Evolutionary conservation across 192 early-diverging fungal species (phyloP).

Genomic region (Haplosporangium gracile): DNA sequence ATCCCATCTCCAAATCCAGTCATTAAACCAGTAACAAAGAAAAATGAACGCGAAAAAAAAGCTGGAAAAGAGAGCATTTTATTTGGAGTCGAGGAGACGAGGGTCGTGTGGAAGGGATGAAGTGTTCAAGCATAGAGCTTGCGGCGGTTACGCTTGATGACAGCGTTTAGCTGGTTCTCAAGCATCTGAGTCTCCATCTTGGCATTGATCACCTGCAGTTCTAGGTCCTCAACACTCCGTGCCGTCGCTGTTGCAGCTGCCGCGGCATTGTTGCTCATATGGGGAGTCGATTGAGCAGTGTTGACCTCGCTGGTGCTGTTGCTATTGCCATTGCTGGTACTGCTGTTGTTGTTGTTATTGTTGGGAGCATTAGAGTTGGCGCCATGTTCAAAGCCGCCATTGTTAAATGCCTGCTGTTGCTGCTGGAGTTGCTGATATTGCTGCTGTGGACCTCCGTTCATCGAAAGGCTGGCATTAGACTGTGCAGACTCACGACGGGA

Average conservation of each 20-base stretch:
- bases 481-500: constrained; percentile 14
- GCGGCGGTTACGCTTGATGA: constrained; percentile 48
- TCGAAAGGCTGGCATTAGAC: neutral
- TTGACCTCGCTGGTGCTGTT: constrained; percentile 13
- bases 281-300: constrained; percentile 20
- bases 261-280: constrained; percentile 11
- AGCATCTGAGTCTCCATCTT: constrained; percentile 56
- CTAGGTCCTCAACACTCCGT: constrained; percentile 44
- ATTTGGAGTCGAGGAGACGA: neutral
- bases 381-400: neutral
- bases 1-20: neutral
- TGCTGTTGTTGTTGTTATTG: constrained; percentile 1
- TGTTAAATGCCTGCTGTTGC: constrained; percentile 15
- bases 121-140: constrained; percentile 34
- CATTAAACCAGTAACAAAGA: neutral
- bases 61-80: neutral
- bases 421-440: constrained; percentile 21
- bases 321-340: constrained; percentile 14
- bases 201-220: constrained; percentile 51
- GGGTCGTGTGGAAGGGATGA: neutral
- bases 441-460: constrained; percentile 17
- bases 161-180: constrained; percentile 49
- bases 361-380: constrained; percentile 1
- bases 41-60: neutral
- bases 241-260: neutral